Percentiles rank a stretch among this genome's conserved stretches.
Evolutionary conservation across 441 rosid genomes (phyloP).

Genomic region (Capsella rubella): DNA sequence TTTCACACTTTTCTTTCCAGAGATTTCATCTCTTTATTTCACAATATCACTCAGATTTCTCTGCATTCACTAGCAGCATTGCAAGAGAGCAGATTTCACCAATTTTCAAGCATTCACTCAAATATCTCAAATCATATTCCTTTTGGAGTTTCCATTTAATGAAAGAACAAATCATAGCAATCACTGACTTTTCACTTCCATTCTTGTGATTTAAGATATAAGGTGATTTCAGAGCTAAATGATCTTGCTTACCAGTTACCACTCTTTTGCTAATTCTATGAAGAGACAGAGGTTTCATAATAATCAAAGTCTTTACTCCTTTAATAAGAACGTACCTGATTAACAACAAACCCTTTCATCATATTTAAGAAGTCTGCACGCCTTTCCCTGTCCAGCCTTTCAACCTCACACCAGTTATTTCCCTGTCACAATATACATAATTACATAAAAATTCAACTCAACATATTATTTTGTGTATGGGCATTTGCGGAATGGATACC

Average conservation of each 20-base stretch:
- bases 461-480: not conserved
- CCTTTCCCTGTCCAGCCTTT: slow-evolving; percentile 87
- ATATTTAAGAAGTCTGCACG: slow-evolving; percentile 77
- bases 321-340: slow-evolving; percentile 62
- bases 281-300: not conserved
- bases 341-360: slow-evolving; percentile 92
- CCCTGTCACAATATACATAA: slow-evolving; percentile 57
- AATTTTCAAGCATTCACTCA: not conserved
- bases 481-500: slow-evolving; percentile 48
- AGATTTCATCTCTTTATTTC: slow-evolving; percentile 1
- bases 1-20: not conserved
- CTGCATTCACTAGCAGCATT: slow-evolving; percentile 4
- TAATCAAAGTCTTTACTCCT: not conserved
- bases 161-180: not conserved
- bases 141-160: slow-evolving; percentile 1
- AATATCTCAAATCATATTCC: not conserved
- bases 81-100: not conserved
- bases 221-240: not conserved
- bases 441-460: not conserved
- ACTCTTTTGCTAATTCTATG: not conserved
- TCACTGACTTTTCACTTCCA: not conserved
- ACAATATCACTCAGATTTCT: slow-evolving; percentile 1
- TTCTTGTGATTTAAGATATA: not conserved
- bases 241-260: not conserved
- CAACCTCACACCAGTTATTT: slow-evolving; percentile 82